A percentile compares a stretch with the other conserved stretches of the same genome.
phyloP scores from a whole-genome alignment of 1,284 basidiomycete genomes.

The Ustilago cynodontis region DNA sequence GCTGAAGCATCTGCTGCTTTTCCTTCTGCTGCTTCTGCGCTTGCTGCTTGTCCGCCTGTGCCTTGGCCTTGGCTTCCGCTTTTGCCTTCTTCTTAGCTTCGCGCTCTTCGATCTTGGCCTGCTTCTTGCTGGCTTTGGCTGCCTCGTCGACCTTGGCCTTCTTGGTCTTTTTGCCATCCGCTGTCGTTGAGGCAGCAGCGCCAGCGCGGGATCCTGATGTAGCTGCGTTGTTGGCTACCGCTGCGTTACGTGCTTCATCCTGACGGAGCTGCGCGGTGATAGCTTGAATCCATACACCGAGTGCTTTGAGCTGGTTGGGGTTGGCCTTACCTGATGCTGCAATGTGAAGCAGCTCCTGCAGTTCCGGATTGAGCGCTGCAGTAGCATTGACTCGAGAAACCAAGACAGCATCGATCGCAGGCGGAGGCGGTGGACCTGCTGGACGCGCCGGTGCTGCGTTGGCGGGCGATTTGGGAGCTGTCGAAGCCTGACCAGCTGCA shows the following conservation, averaged over 20 bases:
- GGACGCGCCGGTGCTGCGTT: slow-evolving; percentile 27
- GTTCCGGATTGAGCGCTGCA: slow-evolving; percentile 55
- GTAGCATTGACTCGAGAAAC: slow-evolving; percentile 58
- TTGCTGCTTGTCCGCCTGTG: slow-evolving; percentile 38
- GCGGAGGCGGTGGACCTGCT: slow-evolving; percentile 41
- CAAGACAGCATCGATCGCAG: slow-evolving; percentile 55
- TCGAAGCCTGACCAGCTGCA: slow-evolving; percentile 8
- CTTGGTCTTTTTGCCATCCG: slow-evolving; percentile 47
- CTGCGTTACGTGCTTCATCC: slow-evolving; percentile 50
- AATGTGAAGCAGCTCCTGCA: slow-evolving; percentile 58
- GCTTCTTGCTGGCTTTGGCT: slow-evolving; percentile 50
- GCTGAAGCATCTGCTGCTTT: slow-evolving; percentile 34
- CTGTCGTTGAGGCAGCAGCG: slow-evolving; percentile 20
- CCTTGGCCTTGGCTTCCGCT: slow-evolving; percentile 52
- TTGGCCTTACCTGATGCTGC: slow-evolving; percentile 58
- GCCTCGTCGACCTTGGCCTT: slow-evolving; percentile 52
- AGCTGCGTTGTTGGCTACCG: slow-evolving; percentile 34
- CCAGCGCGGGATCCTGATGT: slow-evolving; percentile 29
- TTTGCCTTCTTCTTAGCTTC: slow-evolving; percentile 56
- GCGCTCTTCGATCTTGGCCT: slow-evolving; percentile 53
- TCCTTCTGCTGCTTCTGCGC: slow-evolving; percentile 44
- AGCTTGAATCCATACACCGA: slow-evolving; percentile 59
- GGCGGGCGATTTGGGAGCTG: slow-evolving; percentile 20
- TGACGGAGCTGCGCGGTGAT: slow-evolving; percentile 55
- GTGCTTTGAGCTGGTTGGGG: slow-evolving; percentile 55